These are phyloP conservation scores for Lactifluus volemus DNA, from an alignment of 768 basidiomycete genomes.

Conservation along the genomic window DNA sequence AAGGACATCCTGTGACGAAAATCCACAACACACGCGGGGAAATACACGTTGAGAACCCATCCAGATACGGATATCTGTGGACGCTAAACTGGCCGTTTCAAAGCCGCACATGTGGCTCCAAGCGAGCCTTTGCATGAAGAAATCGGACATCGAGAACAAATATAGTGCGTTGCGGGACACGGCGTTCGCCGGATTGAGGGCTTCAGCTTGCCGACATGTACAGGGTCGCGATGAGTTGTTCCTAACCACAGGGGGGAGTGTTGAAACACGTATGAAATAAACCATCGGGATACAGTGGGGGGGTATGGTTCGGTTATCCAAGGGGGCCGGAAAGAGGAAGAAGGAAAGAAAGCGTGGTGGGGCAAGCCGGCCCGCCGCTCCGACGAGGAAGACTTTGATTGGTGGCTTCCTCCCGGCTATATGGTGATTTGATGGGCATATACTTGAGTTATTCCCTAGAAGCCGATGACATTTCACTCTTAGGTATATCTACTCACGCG, in stretches of 20 bases:
- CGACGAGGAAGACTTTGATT: background rate
- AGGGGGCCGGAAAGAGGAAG: background rate
- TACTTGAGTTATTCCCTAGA: conserved; percentile 4
- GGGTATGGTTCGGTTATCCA: background rate
- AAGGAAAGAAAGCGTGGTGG: background rate
- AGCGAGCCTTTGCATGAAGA: background rate
- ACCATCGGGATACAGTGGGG: background rate
- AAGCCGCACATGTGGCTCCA: background rate
- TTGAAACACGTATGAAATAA: background rate
- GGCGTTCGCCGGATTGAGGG: background rate
- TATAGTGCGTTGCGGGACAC: background rate
- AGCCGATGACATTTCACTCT: conserved; percentile 4
- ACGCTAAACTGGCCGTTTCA: background rate
- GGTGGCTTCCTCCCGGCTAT: background rate
- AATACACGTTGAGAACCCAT: background rate
- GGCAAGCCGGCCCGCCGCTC: background rate
- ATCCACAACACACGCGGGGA: background rate
- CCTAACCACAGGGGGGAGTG: background rate
- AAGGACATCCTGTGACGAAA: background rate
- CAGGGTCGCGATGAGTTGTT: background rate
- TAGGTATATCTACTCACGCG: background rate
- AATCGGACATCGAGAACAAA: background rate
- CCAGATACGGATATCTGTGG: background rate
- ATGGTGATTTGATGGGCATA: conserved; percentile 1
- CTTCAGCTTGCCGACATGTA: background rate